Percentiles rank a stretch among this genome's conserved stretches.
These are phyloP conservation scores for Citeromyces nyonsensis DNA, from an alignment of 805 yeast genomes.

Conservation along the genomic window DNA sequence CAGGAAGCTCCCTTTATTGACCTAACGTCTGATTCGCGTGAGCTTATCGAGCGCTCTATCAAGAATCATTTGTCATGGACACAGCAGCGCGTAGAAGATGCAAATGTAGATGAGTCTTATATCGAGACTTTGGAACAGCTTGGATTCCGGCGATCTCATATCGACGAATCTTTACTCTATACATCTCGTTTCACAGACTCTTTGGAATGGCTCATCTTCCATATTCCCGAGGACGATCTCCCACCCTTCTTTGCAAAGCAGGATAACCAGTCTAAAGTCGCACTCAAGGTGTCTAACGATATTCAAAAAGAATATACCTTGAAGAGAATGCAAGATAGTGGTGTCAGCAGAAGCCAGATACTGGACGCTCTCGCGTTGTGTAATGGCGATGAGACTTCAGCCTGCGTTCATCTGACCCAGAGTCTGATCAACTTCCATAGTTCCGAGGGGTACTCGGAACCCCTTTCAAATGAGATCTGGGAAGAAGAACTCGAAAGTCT, in stretches of 20 bases:
- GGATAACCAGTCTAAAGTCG: slow-evolving; percentile 39
- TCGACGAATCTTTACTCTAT: slow-evolving; percentile 55
- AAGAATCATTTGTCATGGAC: slow-evolving; percentile 43
- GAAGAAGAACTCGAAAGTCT: slow-evolving; percentile 60
- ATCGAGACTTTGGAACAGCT: slow-evolving; percentile 14
- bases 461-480: slow-evolving; percentile 32
- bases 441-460: slow-evolving; percentile 11
- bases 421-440: slow-evolving; percentile 12
- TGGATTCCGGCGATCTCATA: slow-evolving; percentile 61
- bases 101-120: slow-evolving; percentile 5
- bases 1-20: slow-evolving; percentile 53
- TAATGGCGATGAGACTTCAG: slow-evolving; percentile 26
- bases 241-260: slow-evolving; percentile 50
- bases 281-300: slow-evolving; percentile 36
- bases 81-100: slow-evolving; percentile 8
- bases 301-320: slow-evolving; percentile 40
- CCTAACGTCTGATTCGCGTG: slow-evolving; percentile 48
- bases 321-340: slow-evolving; percentile 45
- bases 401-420: slow-evolving; percentile 35
- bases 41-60: slow-evolving; percentile 45
- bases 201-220: slow-evolving; percentile 68
- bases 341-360: slow-evolving; percentile 55
- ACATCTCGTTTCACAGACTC: slow-evolving; percentile 31
- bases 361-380: slow-evolving; percentile 25
- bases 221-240: slow-evolving; percentile 88